phyloP scores from a whole-genome alignment of 306 rosid genomes.

The Arachis stenosperma region DNA sequence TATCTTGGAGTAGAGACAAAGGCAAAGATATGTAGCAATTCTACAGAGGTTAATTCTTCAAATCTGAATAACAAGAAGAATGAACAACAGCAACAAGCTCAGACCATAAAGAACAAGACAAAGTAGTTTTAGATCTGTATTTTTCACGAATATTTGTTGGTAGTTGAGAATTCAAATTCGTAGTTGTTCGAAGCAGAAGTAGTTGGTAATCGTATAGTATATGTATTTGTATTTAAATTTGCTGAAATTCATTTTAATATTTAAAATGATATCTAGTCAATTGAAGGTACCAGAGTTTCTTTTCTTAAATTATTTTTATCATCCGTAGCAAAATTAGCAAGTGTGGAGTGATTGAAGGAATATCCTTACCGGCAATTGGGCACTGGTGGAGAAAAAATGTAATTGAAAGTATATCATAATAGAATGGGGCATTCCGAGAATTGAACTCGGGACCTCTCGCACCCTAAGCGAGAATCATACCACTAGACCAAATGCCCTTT shows the following conservation, averaged over 20 bases:
- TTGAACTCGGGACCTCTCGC: conserved; percentile 75
- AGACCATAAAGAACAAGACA: conserved; percentile 23
- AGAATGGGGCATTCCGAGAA: conserved; percentile 61
- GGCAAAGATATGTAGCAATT: conserved; percentile 59
- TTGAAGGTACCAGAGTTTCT: neutral
- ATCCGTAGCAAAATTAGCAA: too few relatives aligned
- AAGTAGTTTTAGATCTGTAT: conserved; percentile 33
- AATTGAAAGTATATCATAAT: too few relatives aligned
- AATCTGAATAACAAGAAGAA: conserved; percentile 28
- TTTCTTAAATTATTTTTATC: too few relatives aligned
- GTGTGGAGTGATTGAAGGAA: too few relatives aligned
- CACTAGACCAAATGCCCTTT: conserved; percentile 68
- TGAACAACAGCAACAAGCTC: conserved; percentile 29
- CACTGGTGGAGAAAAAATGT: too few relatives aligned
- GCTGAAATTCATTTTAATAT: conserved; percentile 27
- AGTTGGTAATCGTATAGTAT: conserved; percentile 25
- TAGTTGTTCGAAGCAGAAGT: conserved; percentile 19
- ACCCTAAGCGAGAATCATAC: conserved; percentile 76
- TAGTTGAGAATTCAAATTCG: conserved; percentile 36
- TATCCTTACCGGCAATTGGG: too few relatives aligned
- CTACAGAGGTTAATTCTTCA: conserved; percentile 52
- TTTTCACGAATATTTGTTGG: conserved; percentile 28
- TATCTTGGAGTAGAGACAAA: conserved; percentile 89
- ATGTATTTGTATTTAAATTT: conserved; percentile 27
- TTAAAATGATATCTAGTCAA: conserved; percentile 19